Percentiles rank a stretch among this genome's conserved stretches.
Conservation (phyloP, 2,329 filamentous ascomycete species). For the Stachybotrys elegans region DNA sequence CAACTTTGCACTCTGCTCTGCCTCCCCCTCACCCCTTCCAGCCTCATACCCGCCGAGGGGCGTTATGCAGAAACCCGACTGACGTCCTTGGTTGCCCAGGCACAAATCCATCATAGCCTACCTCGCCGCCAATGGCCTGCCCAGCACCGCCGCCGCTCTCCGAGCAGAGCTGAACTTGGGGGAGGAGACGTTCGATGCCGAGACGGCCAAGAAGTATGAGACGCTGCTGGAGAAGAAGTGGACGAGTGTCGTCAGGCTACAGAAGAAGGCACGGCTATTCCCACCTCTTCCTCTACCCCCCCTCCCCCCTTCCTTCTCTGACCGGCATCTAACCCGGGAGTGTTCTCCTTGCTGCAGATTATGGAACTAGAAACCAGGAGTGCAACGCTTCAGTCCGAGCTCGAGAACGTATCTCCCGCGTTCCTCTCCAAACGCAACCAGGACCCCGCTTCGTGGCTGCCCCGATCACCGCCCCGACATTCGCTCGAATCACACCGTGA, state of each 20-base stretch:
- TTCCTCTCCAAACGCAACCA: conserved; percentile 75
- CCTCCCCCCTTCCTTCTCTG: not conserved
- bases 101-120: conserved; percentile 95
- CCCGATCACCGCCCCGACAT: conserved; percentile 75
- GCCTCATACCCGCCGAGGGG: too few species aligned
- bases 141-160: conserved; percentile 64
- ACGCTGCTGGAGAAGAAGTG: conserved; percentile 95
- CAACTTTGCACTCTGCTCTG: not conserved
- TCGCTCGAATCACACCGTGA: conserved; percentile 77
- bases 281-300: not conserved
- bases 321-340: too few species aligned
- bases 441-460: conserved; percentile 82
- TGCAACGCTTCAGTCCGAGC: conserved; percentile 68
- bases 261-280: conserved; percentile 75
- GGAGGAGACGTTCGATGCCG: conserved; percentile 66
- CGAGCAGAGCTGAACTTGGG: conserved; percentile 72
- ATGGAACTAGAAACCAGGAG: conserved; percentile 85
- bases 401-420: conserved; percentile 74
- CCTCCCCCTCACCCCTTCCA: too few species aligned
- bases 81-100: too few species aligned
- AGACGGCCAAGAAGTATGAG: conserved; percentile 90
- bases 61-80: too few species aligned
- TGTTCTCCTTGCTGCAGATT: conserved; percentile 66
- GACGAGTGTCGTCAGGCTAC: conserved; percentile 89
- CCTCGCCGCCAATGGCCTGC: conserved; percentile 66